phyloP scores from a whole-genome alignment of 495 filamentous ascomycete genomes.

The Daldinia grandis region DNA sequence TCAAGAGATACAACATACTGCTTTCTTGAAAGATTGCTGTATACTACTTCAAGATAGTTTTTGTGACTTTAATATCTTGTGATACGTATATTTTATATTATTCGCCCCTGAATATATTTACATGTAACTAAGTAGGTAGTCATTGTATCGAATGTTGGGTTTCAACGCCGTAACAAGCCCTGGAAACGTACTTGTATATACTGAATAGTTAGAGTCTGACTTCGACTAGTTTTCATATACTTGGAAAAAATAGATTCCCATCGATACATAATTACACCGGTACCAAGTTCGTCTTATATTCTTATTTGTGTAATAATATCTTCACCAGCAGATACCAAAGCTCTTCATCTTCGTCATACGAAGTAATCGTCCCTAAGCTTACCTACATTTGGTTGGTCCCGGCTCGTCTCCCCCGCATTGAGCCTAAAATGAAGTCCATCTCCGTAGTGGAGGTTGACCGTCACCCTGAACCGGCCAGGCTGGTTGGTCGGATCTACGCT shows the following conservation, averaged over 20 bases:
- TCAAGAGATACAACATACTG: neutral
- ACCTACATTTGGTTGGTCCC: constrained; percentile 9
- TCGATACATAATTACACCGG: neutral
- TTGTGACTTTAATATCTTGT: neutral
- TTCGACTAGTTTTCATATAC: neutral
- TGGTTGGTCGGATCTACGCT: constrained; percentile 36
- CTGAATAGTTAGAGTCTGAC: neutral
- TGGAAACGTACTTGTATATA: neutral
- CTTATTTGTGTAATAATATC: neutral
- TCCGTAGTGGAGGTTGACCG: constrained; percentile 35
- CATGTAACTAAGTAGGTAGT: neutral
- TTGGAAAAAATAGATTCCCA: neutral
- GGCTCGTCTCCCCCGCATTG: constrained; percentile 42
- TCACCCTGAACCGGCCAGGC: constrained; percentile 19
- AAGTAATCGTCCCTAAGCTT: constrained; percentile 3
- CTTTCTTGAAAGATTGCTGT: neutral
- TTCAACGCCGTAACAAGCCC: neutral
- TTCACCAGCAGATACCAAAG: neutral
- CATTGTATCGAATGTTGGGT: neutral
- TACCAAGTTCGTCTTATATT: neutral
- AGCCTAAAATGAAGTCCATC: constrained; percentile 44
- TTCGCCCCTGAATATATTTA: neutral
- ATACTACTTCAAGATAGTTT: neutral
- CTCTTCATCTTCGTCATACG: constrained; percentile 13
- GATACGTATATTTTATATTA: neutral